Conservation (phyloP, 805 yeast genomes). For the Suhomyces vadensis region DNA sequence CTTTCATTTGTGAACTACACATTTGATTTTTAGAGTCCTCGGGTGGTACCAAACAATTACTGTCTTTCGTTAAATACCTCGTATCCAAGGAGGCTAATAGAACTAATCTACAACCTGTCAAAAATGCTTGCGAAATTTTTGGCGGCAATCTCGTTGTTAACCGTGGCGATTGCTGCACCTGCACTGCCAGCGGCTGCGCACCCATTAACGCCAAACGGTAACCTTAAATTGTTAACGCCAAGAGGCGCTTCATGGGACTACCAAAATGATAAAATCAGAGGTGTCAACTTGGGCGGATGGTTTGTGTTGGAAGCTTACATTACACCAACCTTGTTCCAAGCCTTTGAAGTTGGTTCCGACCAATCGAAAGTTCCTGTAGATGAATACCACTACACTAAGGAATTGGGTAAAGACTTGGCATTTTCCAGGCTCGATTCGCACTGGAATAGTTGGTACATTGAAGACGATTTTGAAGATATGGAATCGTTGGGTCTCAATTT, state of each 20-base stretch:
- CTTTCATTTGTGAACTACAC: background rate
- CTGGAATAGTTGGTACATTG: slow-evolving; percentile 79
- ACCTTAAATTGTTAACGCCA: slow-evolving; percentile 19
- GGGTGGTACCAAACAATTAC: background rate
- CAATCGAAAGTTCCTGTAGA: slow-evolving; percentile 64
- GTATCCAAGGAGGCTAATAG: background rate
- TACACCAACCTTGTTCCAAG: slow-evolving; percentile 72
- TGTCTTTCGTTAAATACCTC: background rate
- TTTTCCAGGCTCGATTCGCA: slow-evolving; percentile 55
- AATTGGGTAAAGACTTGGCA: slow-evolving; percentile 64
- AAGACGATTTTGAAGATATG: slow-evolving; percentile 65
- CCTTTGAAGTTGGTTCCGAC: slow-evolving; percentile 50
- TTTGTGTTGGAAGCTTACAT: slow-evolving; percentile 83
- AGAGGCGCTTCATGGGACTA: slow-evolving; percentile 33
- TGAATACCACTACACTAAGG: slow-evolving; percentile 68
- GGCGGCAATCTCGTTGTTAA: slow-evolving; percentile 2
- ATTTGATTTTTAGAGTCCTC: background rate
- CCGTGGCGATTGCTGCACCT: slow-evolving; percentile 3
- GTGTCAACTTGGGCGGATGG: slow-evolving; percentile 92
- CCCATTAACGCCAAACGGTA: slow-evolving; percentile 9
- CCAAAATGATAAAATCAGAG: slow-evolving; percentile 45
- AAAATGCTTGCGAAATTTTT: background rate
- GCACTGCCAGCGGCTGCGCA: slow-evolving; percentile 5
- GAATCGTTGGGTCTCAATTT: slow-evolving; percentile 68
- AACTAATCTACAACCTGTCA: background rate